Percentiles rank a stretch among this genome's conserved stretches.
Conservation (phyloP, 768 basidiomycete genomes). For the Pulveroboletus sp. region DNA sequence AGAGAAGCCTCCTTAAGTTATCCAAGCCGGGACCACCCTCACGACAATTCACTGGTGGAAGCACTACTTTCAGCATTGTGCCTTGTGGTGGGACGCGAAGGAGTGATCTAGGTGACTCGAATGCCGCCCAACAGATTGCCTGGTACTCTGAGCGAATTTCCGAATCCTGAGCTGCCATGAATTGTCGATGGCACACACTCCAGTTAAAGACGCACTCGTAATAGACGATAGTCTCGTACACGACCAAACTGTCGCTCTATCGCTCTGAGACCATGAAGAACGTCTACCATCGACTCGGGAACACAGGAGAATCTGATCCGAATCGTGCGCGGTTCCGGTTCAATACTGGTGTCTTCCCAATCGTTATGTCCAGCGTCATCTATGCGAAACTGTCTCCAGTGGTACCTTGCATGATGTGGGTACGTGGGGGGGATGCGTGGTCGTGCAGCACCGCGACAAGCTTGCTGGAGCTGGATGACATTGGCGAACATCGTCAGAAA, state of each 20-base stretch:
- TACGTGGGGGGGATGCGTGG: background rate
- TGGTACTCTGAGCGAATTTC: slow-evolving; percentile 44
- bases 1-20: slow-evolving; percentile 29
- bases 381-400: slow-evolving; percentile 16
- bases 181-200: background rate
- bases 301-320: slow-evolving; percentile 38
- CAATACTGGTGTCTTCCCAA: slow-evolving; percentile 5
- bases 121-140: slow-evolving; percentile 39
- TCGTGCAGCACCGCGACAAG: slow-evolving; percentile 4
- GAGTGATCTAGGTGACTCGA: slow-evolving; percentile 41
- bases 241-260: slow-evolving; percentile 53
- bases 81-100: slow-evolving; percentile 33
- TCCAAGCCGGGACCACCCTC: slow-evolving; percentile 33
- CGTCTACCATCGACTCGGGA: slow-evolving; percentile 45
- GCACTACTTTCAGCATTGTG: slow-evolving; percentile 26
- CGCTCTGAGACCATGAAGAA: slow-evolving; percentile 46
- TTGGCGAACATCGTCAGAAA: slow-evolving; percentile 15
- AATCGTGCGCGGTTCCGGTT: slow-evolving; percentile 27
- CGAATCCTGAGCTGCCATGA: slow-evolving; percentile 37
- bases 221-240: slow-evolving; percentile 39
- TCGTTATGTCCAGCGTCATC: slow-evolving; percentile 21
- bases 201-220: slow-evolving; percentile 33
- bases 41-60: slow-evolving; percentile 18
- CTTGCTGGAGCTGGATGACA: slow-evolving; percentile 11
- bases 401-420: background rate